Evolutionary conservation across 2,329 filamentous ascomycete genomes (phyloP).

Genomic region (Aspergillus intermedius): DNA sequence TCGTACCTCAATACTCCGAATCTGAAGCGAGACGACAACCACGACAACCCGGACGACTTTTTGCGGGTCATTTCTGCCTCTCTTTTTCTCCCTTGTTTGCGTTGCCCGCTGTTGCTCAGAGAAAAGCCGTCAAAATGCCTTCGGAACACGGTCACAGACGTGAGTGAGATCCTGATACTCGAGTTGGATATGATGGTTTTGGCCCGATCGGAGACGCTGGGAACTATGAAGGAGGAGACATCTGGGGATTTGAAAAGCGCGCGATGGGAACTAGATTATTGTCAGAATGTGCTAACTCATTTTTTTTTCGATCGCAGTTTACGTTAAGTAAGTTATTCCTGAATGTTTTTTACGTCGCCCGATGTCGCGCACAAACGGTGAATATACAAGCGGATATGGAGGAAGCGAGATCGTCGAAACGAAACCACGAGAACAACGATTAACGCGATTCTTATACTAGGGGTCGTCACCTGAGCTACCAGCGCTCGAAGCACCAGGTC

Average conservation of each 20-base stretch:
- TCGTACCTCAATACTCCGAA: slow-evolving; percentile 21
- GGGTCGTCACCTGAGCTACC: slow-evolving; percentile 97
- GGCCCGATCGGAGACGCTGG: neutral
- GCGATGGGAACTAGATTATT: neutral
- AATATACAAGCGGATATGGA: slow-evolving; percentile 6
- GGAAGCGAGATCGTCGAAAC: slow-evolving; percentile 1
- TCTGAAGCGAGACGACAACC: slow-evolving; percentile 34
- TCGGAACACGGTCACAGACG: slow-evolving; percentile 81
- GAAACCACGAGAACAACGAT: slow-evolving; percentile 17
- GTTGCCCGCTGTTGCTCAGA: slow-evolving; percentile 38
- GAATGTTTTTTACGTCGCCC: slow-evolving; percentile 1
- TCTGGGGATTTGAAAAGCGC: neutral
- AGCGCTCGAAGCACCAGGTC: slow-evolving; percentile 87
- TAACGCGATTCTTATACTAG: slow-evolving; percentile 46
- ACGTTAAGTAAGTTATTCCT: slow-evolving; percentile 70
- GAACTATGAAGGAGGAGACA: slow-evolving; percentile 2
- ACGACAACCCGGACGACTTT: slow-evolving; percentile 38
- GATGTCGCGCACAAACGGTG: slow-evolving; percentile 14
- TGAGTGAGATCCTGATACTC: slow-evolving; percentile 49
- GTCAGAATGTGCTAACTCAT: slow-evolving; percentile 23
- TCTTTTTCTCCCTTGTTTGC: slow-evolving; percentile 27
- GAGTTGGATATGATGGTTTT: slow-evolving; percentile 10
- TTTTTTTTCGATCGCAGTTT: slow-evolving; percentile 52
- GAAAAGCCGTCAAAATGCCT: slow-evolving; percentile 66
- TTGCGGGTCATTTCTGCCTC: slow-evolving; percentile 36